Evolutionary conservation across 2,329 filamentous ascomycete species (phyloP).

Genomic region (Talaromyces islandicus): DNA sequence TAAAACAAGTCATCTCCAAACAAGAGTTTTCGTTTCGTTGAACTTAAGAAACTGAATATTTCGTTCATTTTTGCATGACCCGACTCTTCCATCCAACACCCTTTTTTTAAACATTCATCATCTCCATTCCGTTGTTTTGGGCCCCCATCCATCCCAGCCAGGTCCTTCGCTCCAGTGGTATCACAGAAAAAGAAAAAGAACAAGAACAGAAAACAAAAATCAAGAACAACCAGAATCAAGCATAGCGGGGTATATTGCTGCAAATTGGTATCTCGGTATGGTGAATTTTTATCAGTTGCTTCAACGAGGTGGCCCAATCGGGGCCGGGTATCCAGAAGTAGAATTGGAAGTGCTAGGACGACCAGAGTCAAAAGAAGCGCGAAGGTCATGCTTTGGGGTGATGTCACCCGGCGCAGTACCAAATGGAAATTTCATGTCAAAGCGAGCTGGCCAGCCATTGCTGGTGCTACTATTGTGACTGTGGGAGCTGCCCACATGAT

Average conservation of each 20-base stretch:
- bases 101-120: background rate
- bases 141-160: conserved; percentile 7
- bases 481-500: conserved; percentile 47
- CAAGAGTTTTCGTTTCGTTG: background rate
- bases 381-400: conserved; percentile 75
- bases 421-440: conserved; percentile 62
- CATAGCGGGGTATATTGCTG: conserved; percentile 42
- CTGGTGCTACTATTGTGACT: conserved; percentile 61
- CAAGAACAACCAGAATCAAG: conserved; percentile 19
- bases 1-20: background rate
- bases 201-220: conserved; percentile 28
- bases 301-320: conserved; percentile 82
- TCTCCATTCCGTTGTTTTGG: background rate
- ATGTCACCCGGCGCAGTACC: conserved; percentile 64
- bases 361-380: conserved; percentile 83
- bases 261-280: conserved; percentile 31
- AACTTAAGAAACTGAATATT: background rate
- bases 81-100: background rate
- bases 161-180: conserved; percentile 21
- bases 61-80: background rate
- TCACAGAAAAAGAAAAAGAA: conserved; percentile 37
- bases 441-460: conserved; percentile 46
- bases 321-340: conserved; percentile 94
- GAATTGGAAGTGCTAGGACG: conserved; percentile 93
- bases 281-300: conserved; percentile 13